phyloP scores from a whole-genome alignment of 192 early-diverging fungal species.

The Obelidium mucronatum region DNA sequence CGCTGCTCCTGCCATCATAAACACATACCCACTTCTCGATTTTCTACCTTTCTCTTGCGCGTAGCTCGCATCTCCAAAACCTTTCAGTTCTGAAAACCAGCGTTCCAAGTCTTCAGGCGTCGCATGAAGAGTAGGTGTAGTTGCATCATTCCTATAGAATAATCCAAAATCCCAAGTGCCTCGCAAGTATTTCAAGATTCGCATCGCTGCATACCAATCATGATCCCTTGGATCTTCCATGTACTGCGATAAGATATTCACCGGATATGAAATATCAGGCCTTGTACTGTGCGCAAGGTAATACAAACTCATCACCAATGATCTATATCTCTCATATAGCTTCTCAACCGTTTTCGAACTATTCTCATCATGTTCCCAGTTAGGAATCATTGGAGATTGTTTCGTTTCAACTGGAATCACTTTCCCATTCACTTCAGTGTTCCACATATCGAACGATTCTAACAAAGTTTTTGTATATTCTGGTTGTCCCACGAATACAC shows the following conservation, averaged over 20 bases:
- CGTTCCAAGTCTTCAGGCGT: no score
- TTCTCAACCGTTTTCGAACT: not conserved
- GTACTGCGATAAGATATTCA: constrained; percentile 11
- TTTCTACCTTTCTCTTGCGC: no score
- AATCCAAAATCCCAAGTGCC: constrained; percentile 36
- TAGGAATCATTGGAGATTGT: not conserved
- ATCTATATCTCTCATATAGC: not conserved
- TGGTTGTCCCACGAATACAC: constrained; percentile 4
- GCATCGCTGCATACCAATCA: constrained; percentile 4
- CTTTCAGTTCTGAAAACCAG: no score
- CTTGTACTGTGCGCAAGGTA: constrained; percentile 5
- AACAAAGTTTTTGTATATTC: not conserved
- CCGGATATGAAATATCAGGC: constrained; percentile 21
- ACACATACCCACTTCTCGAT: no score
- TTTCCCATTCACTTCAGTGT: constrained; percentile 9
- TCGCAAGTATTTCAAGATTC: constrained; percentile 24
- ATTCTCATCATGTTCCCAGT: not conserved
- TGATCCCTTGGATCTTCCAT: constrained; percentile 2
- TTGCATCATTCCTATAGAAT: constrained; percentile 23
- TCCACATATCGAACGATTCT: constrained; percentile 7
- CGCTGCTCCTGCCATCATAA: no score
- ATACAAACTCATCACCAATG: not conserved
- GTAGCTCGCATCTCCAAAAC: no score
- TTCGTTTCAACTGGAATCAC: not conserved
- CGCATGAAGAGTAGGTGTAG: no score